A percentile compares a stretch with the other conserved stretches of the same genome.
These are phyloP conservation scores for Beauveria bassiana DNA, from an alignment of 2,329 filamentous ascomycete species.

Conservation along the genomic window DNA sequence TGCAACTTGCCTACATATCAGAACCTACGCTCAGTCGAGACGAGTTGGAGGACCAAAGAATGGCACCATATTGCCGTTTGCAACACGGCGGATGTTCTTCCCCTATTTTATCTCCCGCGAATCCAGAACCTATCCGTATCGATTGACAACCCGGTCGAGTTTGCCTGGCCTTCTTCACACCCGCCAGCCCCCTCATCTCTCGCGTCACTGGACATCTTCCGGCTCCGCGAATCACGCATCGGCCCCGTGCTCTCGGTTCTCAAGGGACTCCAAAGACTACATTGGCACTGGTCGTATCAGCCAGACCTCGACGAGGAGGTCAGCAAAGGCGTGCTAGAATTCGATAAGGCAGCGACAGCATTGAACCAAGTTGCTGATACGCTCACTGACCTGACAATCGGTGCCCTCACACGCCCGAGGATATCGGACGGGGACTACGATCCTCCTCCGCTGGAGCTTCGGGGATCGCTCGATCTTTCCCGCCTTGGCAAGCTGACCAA, in stretches of 20 bases:
- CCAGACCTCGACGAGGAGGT: neutral
- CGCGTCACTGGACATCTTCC: neutral
- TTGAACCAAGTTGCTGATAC: neutral
- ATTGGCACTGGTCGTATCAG: conserved; percentile 1
- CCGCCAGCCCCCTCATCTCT: neutral
- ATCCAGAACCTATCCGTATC: neutral
- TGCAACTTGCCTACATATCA: neutral
- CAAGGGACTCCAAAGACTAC: neutral
- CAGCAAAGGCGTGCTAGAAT: neutral
- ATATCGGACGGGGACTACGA: neutral
- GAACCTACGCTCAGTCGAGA: neutral
- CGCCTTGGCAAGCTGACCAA: neutral
- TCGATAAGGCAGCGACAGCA: neutral
- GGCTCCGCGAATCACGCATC: neutral
- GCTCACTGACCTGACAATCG: neutral
- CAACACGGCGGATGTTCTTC: neutral
- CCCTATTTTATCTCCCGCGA: neutral
- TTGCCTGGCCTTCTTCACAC: neutral
- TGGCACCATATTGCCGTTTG: neutral
- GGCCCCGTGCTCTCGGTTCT: neutral
- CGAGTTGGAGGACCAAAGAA: neutral
- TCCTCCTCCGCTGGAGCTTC: neutral
- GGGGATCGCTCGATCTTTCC: neutral
- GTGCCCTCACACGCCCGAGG: neutral
- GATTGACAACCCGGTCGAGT: neutral